phyloP scores from a whole-genome alignment of 2,329 filamentous ascomycete genomes.

The Phoma herbarum region DNA sequence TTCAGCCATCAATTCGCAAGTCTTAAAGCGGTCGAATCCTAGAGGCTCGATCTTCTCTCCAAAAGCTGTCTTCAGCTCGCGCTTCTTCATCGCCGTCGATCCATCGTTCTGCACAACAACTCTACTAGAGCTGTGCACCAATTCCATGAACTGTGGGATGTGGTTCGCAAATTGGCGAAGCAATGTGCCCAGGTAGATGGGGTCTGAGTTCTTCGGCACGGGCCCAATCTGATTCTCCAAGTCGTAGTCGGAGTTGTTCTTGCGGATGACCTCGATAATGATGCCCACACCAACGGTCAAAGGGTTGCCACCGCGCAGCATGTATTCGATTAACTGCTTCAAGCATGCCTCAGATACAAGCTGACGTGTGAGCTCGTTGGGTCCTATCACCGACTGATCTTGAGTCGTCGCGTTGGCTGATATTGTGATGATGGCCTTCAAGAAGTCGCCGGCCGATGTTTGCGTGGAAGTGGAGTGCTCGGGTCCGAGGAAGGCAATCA shows the following conservation, averaged over 20 bases:
- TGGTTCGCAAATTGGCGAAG: slow-evolving; percentile 88
- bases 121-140: slow-evolving; percentile 79
- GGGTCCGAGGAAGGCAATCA: slow-evolving; percentile 86
- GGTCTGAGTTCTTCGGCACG: slow-evolving; percentile 84
- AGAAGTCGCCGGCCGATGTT: slow-evolving; percentile 94
- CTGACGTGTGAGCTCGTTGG: slow-evolving; percentile 94
- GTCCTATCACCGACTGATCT: slow-evolving; percentile 98
- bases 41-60: slow-evolving; percentile 90
- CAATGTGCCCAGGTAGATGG: slow-evolving; percentile 92
- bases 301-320: slow-evolving; percentile 93
- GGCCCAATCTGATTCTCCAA: slow-evolving; percentile 86
- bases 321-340: slow-evolving; percentile 84
- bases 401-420: slow-evolving; percentile 98
- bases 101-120: slow-evolving; percentile 65
- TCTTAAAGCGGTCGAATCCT: slow-evolving; percentile 98
- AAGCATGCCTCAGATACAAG: slow-evolving; percentile 88
- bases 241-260: slow-evolving; percentile 99
- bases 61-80: slow-evolving; percentile 85
- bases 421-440: slow-evolving; percentile 99
- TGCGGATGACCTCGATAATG: slow-evolving; percentile 96
- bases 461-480: slow-evolving; percentile 90
- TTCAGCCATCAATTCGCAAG: slow-evolving; percentile 98
- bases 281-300: slow-evolving; percentile 96
- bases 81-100: slow-evolving; percentile 71
- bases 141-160: slow-evolving; percentile 91